Evolutionary conservation across 1,139 yeast species (phyloP), one percentile per base, ranked within the genome.

Genomic region (Sporopachydermia cereana): DNA sequence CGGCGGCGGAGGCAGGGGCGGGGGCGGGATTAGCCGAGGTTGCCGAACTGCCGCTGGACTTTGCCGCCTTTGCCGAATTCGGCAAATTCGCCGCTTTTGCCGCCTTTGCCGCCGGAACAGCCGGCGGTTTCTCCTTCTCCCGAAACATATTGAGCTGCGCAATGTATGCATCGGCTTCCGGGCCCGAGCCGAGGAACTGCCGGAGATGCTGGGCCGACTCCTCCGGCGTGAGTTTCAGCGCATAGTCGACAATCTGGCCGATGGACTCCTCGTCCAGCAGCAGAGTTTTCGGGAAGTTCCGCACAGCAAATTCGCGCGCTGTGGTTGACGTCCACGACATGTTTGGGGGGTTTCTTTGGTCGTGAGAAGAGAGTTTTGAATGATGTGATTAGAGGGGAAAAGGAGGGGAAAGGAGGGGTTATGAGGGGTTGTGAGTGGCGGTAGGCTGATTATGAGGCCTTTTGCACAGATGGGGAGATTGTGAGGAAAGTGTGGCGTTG

Each of bases 131-230:
- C 14, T 44, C 43, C 1, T 72, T 60, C 14, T 25, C 29, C 29
- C 29, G 29, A 14, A 25, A 25, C 14, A 14, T 14, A 25, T 25
- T 25, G 51, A 75, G 72, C 4, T 59, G 55, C 24, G 68, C 54
- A 1, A 76, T 60, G 14, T 64, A 70, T 16, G 71, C 22, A 12
- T 16, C 71, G 16, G 76, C 67, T 47, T 76, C 76, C 2, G 83
- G 83, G 20, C 77, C 56, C 18, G 77, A 57, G 45, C 74, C 72
- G 21, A 70, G 53, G 53, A 77, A 74, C 56, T 77, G 78, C 27
- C 17, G 39, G 9, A 34, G 39, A 20, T 62, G 63, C 24, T 65
- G 65, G 16, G 74, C 64, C 17, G 68, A 74, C 2, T 65, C 61
- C 43, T 74, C 69, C 0, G 67, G 53, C 3, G 64, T 64, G 17